phyloP scores from a whole-genome alignment of 176 grass and related monocot species.

The Secale cereale region DNA sequence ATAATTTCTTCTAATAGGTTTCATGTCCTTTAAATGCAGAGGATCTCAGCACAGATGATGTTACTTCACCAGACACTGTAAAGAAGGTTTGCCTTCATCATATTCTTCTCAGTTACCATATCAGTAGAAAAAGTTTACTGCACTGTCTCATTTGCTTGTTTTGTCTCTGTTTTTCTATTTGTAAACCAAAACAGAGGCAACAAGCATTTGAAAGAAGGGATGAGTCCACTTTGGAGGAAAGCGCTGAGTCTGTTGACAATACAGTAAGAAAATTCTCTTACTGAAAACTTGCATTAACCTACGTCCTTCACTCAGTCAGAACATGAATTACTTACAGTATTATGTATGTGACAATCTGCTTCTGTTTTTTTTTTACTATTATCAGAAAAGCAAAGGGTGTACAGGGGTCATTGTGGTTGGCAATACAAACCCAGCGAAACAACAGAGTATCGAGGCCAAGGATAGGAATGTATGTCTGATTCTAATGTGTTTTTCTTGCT shows the following conservation, averaged over 20 bases:
- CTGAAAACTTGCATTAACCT: slow-evolving; percentile 10
- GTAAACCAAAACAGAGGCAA: slow-evolving; percentile 30
- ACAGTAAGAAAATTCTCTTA: slow-evolving; percentile 22
- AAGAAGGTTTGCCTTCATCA: slow-evolving; percentile 38
- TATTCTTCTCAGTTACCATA: neutral
- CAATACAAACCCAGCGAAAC: slow-evolving; percentile 82
- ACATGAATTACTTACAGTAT: neutral
- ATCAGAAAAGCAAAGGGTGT: slow-evolving; percentile 72
- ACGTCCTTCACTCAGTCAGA: neutral
- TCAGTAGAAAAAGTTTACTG: neutral
- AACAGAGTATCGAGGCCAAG: slow-evolving; percentile 70
- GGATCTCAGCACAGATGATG: slow-evolving; percentile 11
- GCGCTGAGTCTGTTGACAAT: slow-evolving; percentile 46
- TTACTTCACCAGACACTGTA: slow-evolving; percentile 51
- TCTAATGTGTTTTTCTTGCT: neutral
- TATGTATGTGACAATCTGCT: neutral
- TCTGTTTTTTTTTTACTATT: neutral
- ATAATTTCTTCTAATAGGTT: neutral
- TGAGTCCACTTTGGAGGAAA: slow-evolving; percentile 51
- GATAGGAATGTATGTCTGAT: slow-evolving; percentile 70
- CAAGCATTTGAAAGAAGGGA: slow-evolving; percentile 41
- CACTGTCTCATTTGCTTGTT: neutral
- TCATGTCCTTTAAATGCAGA: slow-evolving; percentile 49
- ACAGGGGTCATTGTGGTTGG: slow-evolving; percentile 77
- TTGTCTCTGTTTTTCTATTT: slow-evolving; percentile 21